phyloP scores from a whole-genome alignment of 108 stramenopile genomes.

The Nannochloropsis gaditana region DNA sequence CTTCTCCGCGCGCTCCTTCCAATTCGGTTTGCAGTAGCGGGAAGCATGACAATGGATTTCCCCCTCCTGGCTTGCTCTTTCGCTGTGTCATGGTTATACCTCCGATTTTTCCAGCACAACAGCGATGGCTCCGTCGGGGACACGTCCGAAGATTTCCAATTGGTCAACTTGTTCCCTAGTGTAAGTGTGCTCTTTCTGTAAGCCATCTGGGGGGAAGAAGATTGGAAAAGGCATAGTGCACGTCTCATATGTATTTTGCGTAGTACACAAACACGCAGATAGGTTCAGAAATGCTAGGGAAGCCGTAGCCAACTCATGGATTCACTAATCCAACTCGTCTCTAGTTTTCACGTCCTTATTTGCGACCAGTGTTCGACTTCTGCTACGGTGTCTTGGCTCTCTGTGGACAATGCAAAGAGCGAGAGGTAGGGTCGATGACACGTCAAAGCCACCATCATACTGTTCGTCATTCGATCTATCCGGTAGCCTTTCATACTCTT shows the following conservation, averaged over 20 bases:
- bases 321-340: no score
- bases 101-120: neutral
- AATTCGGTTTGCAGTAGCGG: neutral
- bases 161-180: neutral
- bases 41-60: neutral
- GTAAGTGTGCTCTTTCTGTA: neutral
- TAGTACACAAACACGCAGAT: no score
- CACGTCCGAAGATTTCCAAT: neutral
- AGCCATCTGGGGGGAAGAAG: no score
- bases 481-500: no score
- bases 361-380: neutral
- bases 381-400: neutral
- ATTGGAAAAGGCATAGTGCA: no score
- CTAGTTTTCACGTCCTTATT: neutral
- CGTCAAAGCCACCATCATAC: no score
- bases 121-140: neutral
- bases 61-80: constrained; percentile 4
- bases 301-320: no score
- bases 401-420: constrained; percentile 6
- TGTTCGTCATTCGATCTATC: no score
- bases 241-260: no score
- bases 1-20: neutral
- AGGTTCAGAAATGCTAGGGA: no score
- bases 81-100: neutral
- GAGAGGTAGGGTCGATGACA: neutral